phyloP scores from a whole-genome alignment of 2,329 filamentous ascomycete species.

The Xylariales sp. region DNA sequence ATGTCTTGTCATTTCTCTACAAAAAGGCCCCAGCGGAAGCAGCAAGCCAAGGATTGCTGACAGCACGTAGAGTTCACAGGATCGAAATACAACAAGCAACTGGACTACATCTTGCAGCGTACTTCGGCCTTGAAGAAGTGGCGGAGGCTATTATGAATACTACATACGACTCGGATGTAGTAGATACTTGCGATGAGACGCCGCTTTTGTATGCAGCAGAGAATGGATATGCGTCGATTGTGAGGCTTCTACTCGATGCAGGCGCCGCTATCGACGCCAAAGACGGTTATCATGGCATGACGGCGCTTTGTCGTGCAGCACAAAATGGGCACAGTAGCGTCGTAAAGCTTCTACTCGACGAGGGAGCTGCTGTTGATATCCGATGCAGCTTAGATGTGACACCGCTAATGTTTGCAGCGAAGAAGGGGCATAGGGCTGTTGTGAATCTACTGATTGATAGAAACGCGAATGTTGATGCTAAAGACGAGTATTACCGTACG shows the following conservation, averaged over 20 bases:
- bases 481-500: not conserved
- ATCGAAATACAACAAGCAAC: not conserved
- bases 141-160: not conserved
- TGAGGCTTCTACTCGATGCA: constrained; percentile 1
- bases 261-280: not conserved
- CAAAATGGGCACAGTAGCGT: not conserved
- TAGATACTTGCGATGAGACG: not conserved
- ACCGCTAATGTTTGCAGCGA: not conserved
- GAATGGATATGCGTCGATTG: constrained; percentile 1
- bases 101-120: constrained; percentile 5
- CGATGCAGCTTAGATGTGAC: not conserved
- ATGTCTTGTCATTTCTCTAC: not conserved
- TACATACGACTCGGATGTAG: not conserved
- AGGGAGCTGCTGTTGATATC: not conserved
- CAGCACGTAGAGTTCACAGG: not conserved
- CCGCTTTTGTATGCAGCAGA: constrained; percentile 4
- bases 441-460: not conserved
- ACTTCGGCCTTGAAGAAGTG: constrained; percentile 2
- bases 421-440: not conserved
- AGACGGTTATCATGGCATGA: not conserved
- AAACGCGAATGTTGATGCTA: constrained; percentile 12
- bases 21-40: constrained; percentile 2
- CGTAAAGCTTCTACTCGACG: not conserved
- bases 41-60: not conserved
- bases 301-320: not conserved